Base-by-base conservation (phyloP, 805 yeast species). In the Yarrowia phangngaensis region DNA sequence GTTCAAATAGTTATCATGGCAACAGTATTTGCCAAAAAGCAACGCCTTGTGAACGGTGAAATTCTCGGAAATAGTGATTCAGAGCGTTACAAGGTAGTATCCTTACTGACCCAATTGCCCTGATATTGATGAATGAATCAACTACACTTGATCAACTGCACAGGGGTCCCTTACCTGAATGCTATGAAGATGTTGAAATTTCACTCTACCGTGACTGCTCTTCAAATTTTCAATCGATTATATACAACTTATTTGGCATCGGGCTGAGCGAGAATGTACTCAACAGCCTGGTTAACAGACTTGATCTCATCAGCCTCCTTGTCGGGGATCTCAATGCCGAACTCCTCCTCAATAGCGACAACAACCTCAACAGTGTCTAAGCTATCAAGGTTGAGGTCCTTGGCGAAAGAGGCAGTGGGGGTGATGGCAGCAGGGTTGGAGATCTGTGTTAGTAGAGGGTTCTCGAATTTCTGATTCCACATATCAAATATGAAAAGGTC, bases 281-380 rank as follows among this genome's bases (percentile, higher is more conserved):
- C 83, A 55, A 87, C 78, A 51, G 95, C 90, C 70, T 86, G 90
- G 55, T 84, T 86, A 57, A 88, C 88, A 51, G 90, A 84, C 73
- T 82, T 85, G 65, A 88, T 79, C 61, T 82, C 87, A 64, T 87
- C 95, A 43, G 95, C 87, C 56, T 84, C 82, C 64, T 83, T 80
- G 68, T 87, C 95, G 27, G 94, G 64, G 48, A 60, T 60, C 54
- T 60, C 72, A 55, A 70, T 63, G 45, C 69, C 71, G 55, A 80
- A 80, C 63, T 80, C 86, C 71, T 87, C 95, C 71, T 89, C 97
- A 62, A 89, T 79, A 51, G 95, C 95, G 68, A 89, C 95, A 55
- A 89, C 74, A 51, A 92, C 89, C 70, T 89, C 97, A 54, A 88
- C 95, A 56, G 89, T 82, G 64, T 89, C 97, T 56, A 89, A 75